phyloP scores from a whole-genome alignment of 2,329 filamentous ascomycete species.

The Microdochium bolleyi region DNA sequence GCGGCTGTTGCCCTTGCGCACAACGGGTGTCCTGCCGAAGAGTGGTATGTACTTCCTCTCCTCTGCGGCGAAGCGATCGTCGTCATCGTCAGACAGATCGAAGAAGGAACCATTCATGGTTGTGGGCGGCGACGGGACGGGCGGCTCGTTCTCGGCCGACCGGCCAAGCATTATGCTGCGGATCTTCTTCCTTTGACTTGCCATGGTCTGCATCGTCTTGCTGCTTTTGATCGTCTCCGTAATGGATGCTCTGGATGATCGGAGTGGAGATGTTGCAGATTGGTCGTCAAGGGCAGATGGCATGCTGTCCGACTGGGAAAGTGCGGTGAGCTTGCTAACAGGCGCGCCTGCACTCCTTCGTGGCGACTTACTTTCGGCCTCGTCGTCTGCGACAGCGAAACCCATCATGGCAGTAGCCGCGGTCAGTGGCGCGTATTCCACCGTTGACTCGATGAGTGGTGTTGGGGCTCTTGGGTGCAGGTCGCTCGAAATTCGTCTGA shows the following conservation, averaged over 20 bases:
- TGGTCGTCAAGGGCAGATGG: neutral
- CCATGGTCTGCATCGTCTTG: conserved; percentile 14
- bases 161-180: conserved; percentile 11
- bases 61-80: conserved; percentile 36
- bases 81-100: conserved; percentile 25
- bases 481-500: conserved; percentile 1
- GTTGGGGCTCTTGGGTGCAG: conserved; percentile 1
- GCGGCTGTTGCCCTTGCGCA: conserved; percentile 32
- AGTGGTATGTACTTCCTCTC: conserved; percentile 46
- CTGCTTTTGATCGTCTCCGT: conserved; percentile 22
- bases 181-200: conserved; percentile 20
- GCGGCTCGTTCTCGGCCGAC: conserved; percentile 3
- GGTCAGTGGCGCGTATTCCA: conserved; percentile 12
- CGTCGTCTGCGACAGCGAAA: conserved; percentile 4
- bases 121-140: neutral
- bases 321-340: neutral
- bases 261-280: conserved; percentile 8
- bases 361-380: neutral
- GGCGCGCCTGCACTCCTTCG: neutral
- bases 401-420: conserved; percentile 15
- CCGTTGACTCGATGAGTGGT: conserved; percentile 8
- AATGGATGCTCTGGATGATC: conserved; percentile 19
- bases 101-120: conserved; percentile 7
- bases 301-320: neutral
- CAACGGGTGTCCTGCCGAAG: conserved; percentile 25